Percentiles rank a stretch among this genome's conserved stretches.
Evolutionary conservation across 2,329 filamentous ascomycete species (phyloP).

Genomic region (Aspergillus alliaceus): DNA sequence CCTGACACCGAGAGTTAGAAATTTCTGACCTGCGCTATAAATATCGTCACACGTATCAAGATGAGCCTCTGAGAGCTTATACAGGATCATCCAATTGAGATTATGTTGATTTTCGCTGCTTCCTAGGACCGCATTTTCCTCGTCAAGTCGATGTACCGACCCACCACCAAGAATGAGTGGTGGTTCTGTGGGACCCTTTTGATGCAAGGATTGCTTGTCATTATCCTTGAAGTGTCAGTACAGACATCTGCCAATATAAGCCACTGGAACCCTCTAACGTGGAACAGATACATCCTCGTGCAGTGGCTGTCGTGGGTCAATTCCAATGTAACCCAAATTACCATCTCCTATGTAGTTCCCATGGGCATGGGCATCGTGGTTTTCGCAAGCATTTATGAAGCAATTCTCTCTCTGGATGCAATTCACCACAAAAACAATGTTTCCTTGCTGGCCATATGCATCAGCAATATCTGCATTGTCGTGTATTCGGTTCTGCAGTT

Average conservation of each 20-base stretch:
- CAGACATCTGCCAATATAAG: background rate
- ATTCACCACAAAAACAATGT: conserved; percentile 20
- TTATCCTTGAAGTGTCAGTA: conserved; percentile 1
- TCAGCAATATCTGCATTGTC: conserved; percentile 12
- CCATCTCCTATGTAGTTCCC: background rate
- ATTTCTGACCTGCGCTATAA: no score
- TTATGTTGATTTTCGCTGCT: background rate
- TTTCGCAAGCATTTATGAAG: conserved; percentile 9
- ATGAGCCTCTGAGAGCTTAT: no score
- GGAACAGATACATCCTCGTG: background rate
- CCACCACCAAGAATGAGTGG: background rate
- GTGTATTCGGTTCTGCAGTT: conserved; percentile 18
- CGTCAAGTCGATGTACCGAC: background rate
- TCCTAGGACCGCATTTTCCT: background rate
- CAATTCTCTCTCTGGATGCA: conserved; percentile 14
- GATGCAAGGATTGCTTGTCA: background rate
- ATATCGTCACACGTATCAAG: no score
- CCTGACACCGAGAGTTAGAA: no score
- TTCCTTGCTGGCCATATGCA: conserved; percentile 18
- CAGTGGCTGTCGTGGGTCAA: conserved; percentile 5
- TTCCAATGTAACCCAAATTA: background rate
- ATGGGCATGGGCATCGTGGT: background rate
- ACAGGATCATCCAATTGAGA: background rate
- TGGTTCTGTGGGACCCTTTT: background rate
- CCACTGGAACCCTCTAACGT: background rate